Conservation (phyloP, 2,329 filamentous ascomycete genomes). For the Xylariales sp. region DNA sequence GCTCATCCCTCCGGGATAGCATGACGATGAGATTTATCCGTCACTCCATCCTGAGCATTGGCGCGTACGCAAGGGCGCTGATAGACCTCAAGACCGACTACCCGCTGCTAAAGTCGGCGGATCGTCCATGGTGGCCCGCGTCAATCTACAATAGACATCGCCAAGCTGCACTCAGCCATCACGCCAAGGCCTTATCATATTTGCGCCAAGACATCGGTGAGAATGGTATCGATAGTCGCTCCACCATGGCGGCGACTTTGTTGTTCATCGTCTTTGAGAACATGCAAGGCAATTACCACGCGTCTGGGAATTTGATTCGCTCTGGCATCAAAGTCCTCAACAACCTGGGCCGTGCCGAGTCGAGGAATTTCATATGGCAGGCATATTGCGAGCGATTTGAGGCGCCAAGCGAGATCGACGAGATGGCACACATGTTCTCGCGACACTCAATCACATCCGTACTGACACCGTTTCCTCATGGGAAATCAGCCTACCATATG, state of each 20-base stretch:
- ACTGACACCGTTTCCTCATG: slow-evolving; percentile 20
- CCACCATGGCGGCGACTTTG: slow-evolving; percentile 21
- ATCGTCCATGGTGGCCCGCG: slow-evolving; percentile 18
- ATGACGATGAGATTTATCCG: slow-evolving; percentile 19
- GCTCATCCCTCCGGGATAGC: slow-evolving; percentile 20
- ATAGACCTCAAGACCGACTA: slow-evolving; percentile 18
- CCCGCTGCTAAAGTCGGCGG: slow-evolving; percentile 7
- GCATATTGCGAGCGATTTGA: background rate
- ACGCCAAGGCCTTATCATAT: slow-evolving; percentile 20
- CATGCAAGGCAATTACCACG: slow-evolving; percentile 26
- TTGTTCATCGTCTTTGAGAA: slow-evolving; percentile 26
- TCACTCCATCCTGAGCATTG: slow-evolving; percentile 23
- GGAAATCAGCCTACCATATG: slow-evolving; percentile 22
- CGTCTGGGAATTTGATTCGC: slow-evolving; percentile 20
- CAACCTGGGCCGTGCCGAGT: slow-evolving; percentile 13
- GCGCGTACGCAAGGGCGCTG: slow-evolving; percentile 21
- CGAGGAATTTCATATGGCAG: slow-evolving; percentile 3
- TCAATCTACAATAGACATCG: slow-evolving; percentile 19
- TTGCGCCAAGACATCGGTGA: slow-evolving; percentile 17
- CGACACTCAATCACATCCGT: slow-evolving; percentile 19
- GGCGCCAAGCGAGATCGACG: slow-evolving; percentile 17
- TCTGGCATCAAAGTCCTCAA: slow-evolving; percentile 22
- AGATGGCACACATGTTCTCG: slow-evolving; percentile 22
- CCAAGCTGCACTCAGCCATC: slow-evolving; percentile 21
- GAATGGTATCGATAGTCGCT: slow-evolving; percentile 17